Evolutionary conservation across 257 asterid species (phyloP).

Genomic region (Nicotiana knightiana): DNA sequence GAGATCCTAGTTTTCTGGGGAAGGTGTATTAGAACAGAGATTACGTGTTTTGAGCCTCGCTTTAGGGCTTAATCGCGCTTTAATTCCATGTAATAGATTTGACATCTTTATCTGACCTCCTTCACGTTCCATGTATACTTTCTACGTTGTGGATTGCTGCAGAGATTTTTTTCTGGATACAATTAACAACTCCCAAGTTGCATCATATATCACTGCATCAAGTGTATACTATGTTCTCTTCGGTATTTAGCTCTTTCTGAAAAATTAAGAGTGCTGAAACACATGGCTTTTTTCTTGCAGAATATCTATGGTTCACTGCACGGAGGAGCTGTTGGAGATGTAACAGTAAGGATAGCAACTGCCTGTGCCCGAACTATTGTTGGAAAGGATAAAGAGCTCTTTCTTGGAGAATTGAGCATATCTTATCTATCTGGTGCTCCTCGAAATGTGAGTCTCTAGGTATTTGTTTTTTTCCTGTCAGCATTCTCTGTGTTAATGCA

Average conservation of each 20-base stretch:
- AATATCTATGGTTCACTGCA: constrained; percentile 70
- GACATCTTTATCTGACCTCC: background rate
- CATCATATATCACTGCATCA: background rate
- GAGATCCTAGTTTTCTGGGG: background rate
- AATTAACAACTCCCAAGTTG: background rate
- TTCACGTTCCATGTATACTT: background rate
- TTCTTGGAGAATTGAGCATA: constrained; percentile 79
- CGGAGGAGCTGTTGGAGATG: constrained; percentile 81
- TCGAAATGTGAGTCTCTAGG: constrained; percentile 36
- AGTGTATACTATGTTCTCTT: background rate
- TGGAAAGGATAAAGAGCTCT: constrained; percentile 57
- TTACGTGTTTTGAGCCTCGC: no score
- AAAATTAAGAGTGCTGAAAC: background rate
- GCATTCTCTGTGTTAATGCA: background rate
- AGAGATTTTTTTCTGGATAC: background rate
- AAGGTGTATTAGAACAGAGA: background rate
- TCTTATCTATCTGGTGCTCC: constrained; percentile 76
- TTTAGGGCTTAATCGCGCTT: no score
- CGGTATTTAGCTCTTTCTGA: background rate
- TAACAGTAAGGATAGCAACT: constrained; percentile 56
- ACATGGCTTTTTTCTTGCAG: constrained; percentile 25
- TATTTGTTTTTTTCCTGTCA: background rate
- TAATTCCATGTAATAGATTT: background rate
- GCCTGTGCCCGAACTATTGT: constrained; percentile 85
- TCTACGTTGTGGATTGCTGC: background rate